These are phyloP conservation scores for Eucalyptus brandiana DNA, from an alignment of 345 rosid genomes.

Conservation along the genomic window DNA sequence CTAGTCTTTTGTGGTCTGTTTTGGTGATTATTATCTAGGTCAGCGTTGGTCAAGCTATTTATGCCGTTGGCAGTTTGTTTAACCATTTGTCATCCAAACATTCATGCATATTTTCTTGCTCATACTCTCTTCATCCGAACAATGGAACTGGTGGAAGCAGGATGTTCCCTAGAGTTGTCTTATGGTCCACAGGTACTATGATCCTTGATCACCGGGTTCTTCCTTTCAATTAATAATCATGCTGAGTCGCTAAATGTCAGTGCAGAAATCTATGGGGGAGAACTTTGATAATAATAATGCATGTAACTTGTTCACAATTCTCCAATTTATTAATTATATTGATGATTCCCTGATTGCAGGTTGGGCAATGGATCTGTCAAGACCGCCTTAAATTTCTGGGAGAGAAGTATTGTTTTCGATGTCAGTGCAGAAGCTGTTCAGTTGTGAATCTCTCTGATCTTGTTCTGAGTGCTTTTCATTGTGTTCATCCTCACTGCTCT, in stretches of 20 bases:
- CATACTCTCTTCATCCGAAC: no score
- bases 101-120: no score
- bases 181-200: constrained; percentile 41
- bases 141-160: no score
- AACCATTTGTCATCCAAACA: no score
- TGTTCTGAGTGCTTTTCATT: constrained; percentile 50
- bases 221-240: background rate
- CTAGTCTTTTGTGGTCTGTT: background rate
- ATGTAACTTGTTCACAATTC: background rate
- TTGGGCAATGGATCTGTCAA: constrained; percentile 55
- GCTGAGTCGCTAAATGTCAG: background rate
- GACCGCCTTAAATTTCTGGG: constrained; percentile 59
- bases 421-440: constrained; percentile 63
- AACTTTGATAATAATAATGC: background rate
- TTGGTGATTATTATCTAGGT: no score
- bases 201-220: background rate
- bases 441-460: constrained; percentile 53
- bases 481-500: constrained; percentile 36
- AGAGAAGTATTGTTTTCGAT: constrained; percentile 64
- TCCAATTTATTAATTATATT: background rate
- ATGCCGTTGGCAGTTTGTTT: no score
- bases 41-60: no score
- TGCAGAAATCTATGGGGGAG: no score
- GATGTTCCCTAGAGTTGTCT: no score
- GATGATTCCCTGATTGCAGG: background rate